Conservation (phyloP, 805 yeast genomes). For the Candida michaelii region DNA sequence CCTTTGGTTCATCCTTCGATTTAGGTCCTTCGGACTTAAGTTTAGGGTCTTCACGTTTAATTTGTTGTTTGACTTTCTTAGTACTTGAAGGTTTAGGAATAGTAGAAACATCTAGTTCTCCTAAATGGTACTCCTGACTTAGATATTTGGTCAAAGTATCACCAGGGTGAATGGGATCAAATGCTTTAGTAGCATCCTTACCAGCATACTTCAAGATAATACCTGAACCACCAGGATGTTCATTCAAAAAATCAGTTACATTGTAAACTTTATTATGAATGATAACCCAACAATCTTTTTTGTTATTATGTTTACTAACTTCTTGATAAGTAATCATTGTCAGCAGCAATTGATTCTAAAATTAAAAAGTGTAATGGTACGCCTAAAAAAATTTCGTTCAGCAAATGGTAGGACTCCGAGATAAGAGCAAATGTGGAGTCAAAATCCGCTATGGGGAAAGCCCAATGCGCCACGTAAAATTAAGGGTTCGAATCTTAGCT, state of each 20-base stretch:
- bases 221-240: constrained; percentile 63
- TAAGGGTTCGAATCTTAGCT: not conserved
- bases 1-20: not conserved
- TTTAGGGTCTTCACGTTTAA: not conserved
- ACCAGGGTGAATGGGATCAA: constrained; percentile 89
- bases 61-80: not conserved
- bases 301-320: constrained; percentile 48
- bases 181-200: constrained; percentile 68
- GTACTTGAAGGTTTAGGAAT: not conserved
- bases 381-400: not conserved
- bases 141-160: constrained; percentile 74
- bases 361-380: too few species aligned
- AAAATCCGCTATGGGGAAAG: not conserved
- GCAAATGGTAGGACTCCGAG: constrained; percentile 1
- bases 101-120: constrained; percentile 27
- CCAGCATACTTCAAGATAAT: constrained; percentile 55
- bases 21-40: not conserved
- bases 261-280: constrained; percentile 79
- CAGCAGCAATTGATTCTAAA: too few species aligned
- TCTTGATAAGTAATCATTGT: constrained; percentile 26
- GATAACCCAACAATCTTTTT: constrained; percentile 79
- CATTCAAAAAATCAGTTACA: constrained; percentile 58
- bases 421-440: constrained; percentile 7
- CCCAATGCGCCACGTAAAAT: constrained; percentile 3
- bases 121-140: constrained; percentile 40